Conservation (phyloP, 106 monocot genomes). For the Xerophyta viscosa region DNA sequence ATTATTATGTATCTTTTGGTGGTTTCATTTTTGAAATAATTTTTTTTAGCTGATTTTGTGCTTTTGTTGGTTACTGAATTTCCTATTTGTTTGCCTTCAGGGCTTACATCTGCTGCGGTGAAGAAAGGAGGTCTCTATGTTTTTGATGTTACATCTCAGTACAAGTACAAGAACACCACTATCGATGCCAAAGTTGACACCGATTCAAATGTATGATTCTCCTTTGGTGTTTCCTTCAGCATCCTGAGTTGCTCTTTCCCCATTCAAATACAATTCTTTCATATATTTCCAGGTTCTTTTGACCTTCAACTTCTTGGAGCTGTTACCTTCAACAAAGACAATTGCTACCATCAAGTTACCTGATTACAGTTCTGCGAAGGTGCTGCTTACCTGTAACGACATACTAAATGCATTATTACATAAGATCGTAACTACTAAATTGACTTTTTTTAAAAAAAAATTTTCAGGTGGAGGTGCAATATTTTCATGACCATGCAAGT, state of each 20-base stretch:
- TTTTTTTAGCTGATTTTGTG: too few relatives aligned
- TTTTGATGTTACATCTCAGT: slow-evolving; percentile 59
- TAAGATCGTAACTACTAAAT: not conserved
- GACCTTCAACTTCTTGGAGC: slow-evolving; percentile 53
- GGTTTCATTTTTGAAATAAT: too few relatives aligned
- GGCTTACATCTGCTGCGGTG: slow-evolving; percentile 75
- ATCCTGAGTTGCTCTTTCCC: too few relatives aligned
- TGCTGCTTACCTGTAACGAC: slow-evolving; percentile 5
- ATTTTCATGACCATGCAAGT: slow-evolving; percentile 89
- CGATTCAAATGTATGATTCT: slow-evolving; percentile 67
- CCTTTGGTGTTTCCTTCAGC: too few relatives aligned
- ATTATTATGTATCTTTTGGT: not conserved
- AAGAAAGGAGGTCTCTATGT: slow-evolving; percentile 92
- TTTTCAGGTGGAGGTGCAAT: slow-evolving; percentile 79
- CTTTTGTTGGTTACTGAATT: not conserved
- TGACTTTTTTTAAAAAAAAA: slow-evolving; percentile 1
- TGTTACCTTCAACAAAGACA: slow-evolving; percentile 68
- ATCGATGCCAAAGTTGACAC: slow-evolving; percentile 84
- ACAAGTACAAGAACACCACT: slow-evolving; percentile 79
- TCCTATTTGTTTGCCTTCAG: slow-evolving; percentile 35
- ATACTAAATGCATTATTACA: not conserved
- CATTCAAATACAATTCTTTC: too few relatives aligned
- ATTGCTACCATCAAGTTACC: slow-evolving; percentile 69
- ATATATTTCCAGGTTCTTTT: slow-evolving; percentile 68
- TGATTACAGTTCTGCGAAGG: slow-evolving; percentile 86